Base-by-base conservation (phyloP, 208 protist species). In the Acanthamoeba lenticulata region DNA sequence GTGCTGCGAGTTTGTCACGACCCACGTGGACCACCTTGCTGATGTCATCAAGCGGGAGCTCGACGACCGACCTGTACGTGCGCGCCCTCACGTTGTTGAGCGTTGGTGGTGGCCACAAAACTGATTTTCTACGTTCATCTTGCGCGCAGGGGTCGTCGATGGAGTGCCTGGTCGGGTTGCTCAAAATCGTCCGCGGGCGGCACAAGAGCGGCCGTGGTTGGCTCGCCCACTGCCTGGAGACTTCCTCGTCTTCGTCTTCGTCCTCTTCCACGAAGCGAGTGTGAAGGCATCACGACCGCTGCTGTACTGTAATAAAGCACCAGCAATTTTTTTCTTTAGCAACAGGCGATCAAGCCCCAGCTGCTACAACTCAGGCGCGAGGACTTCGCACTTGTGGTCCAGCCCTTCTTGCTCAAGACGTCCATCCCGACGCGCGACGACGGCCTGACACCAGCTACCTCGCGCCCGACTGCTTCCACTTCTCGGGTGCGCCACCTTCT, bases 381-480 rank as follows among this genome's bases (percentile, higher is more conserved):
- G 1, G 86, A 92, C 86, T 92, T 92, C 45, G 57, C 86, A 2
- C 1, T 92, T 6, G 57, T 92, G 27, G 19, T 92, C 13, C 86
- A 92, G 57, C 86, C 86, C 27, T 92, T 92, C 44, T 52, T 92
- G 29, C 21, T 21, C 17, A n/a, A 92, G 32, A 92, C 86, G 7
- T 21, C 27, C 11, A 65, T 92, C 15, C 52, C 86, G 6, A 19
- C 38, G 44, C n/a, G 36, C 27, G 17, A 19, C n/a, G 57, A 92
- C 44, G 86, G 86, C 40, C 86, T 17, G 86, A 92, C 32, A 15
- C 21, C 34, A 42, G 52, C 57, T 92, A 52, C 57, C 36, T 92
- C 15, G 86, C 86, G 17, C 86, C 86, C 40, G 86, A 92, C 86
- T 92, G 86, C 55, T 92, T 92, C 60, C 86, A 92, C 44, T 74